Percentiles rank a stretch among this genome's conserved stretches.
phyloP scores from a whole-genome alignment of 1,284 basidiomycete genomes.

The Leccinum huronense region DNA sequence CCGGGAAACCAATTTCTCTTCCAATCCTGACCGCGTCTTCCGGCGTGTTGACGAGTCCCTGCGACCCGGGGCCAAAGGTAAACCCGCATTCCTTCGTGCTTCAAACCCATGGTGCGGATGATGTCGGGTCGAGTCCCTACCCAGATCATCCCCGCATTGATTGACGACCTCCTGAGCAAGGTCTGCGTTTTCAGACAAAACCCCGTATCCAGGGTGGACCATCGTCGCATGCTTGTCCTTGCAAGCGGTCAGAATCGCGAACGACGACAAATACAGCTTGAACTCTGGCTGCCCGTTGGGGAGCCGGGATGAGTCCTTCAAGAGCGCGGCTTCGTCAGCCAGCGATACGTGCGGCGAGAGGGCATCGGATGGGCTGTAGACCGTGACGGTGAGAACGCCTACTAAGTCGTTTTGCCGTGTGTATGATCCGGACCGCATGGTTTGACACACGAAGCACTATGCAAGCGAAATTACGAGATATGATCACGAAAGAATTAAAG shows the following conservation, averaged over 20 bases:
- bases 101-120: constrained; percentile 60
- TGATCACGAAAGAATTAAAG: too few relatives aligned
- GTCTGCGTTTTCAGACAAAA: constrained; percentile 58
- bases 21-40: constrained; percentile 48
- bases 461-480: too few relatives aligned
- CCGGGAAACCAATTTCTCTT: constrained; percentile 51
- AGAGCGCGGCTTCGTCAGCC: constrained; percentile 48
- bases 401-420: constrained; percentile 46
- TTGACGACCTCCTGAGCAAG: constrained; percentile 50
- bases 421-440: constrained; percentile 52
- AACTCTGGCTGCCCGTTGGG: constrained; percentile 34
- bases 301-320: constrained; percentile 28
- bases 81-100: constrained; percentile 55
- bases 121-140: constrained; percentile 57
- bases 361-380: constrained; percentile 57
- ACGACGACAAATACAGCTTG: constrained; percentile 44
- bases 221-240: constrained; percentile 48
- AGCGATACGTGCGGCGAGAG: constrained; percentile 53
- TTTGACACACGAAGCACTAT: too few relatives aligned
- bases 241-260: constrained; percentile 47
- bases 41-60: constrained; percentile 43
- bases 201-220: constrained; percentile 59
- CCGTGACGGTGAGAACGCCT: constrained; percentile 47
- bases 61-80: constrained; percentile 58
- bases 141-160: constrained; percentile 52